Conservation (phyloP, 257 asterid genomes). For the Penstemon davidsonii region DNA sequence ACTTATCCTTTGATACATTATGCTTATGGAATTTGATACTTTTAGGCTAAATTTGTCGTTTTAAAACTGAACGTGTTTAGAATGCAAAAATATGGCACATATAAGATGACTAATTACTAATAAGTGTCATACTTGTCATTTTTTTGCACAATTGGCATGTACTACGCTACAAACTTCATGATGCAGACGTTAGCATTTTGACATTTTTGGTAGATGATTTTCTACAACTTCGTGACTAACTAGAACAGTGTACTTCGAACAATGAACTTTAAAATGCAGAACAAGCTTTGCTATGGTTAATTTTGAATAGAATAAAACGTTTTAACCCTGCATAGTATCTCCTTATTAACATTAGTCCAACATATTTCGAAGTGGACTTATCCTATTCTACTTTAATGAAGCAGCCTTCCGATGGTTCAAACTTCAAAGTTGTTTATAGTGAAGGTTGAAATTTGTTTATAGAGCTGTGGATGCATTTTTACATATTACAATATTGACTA, state of each 20-base stretch:
- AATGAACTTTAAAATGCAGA: background rate
- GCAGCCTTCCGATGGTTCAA: too few species aligned
- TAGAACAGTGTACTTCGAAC: background rate
- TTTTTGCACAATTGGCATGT: background rate
- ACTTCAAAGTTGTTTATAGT: too few species aligned
- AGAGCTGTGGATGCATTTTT: too few species aligned
- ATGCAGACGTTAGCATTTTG: background rate
- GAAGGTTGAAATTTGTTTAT: too few species aligned
- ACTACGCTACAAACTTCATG: constrained; percentile 10
- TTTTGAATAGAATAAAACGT: too few species aligned
- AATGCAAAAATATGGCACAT: background rate
- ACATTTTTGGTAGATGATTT: background rate
- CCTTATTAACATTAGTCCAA: too few species aligned
- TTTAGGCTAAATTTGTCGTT: background rate
- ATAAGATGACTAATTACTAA: background rate
- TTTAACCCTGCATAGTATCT: too few species aligned
- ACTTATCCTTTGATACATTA: background rate
- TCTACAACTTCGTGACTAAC: background rate
- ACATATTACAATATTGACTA: too few species aligned
- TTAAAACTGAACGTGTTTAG: background rate
- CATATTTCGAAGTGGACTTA: too few species aligned
- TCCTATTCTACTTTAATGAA: too few species aligned
- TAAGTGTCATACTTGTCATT: background rate
- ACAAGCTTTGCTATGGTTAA: too few species aligned
- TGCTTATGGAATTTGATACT: background rate